Conservation (phyloP, 2,329 filamentous ascomycete genomes). For the Aplosporella prunicola region DNA sequence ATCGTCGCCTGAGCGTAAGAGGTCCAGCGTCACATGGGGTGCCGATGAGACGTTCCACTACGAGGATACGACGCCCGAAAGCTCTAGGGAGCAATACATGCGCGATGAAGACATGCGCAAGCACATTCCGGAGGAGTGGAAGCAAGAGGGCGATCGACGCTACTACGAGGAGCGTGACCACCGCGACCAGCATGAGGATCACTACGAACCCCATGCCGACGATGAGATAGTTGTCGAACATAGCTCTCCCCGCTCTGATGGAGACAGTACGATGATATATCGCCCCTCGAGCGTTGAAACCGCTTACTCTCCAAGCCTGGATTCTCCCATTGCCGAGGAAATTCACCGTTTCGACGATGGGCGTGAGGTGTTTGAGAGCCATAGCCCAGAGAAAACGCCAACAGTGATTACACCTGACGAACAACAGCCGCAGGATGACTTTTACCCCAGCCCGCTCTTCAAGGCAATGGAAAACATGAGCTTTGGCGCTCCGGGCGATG, state of each 20-base stretch:
- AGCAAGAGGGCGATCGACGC: not conserved
- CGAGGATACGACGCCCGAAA: constrained; percentile 37
- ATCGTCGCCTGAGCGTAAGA: constrained; percentile 17
- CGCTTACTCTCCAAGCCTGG: not conserved
- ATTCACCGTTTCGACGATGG: constrained; percentile 17
- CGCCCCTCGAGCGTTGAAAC: constrained; percentile 18
- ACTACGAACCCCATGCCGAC: constrained; percentile 15
- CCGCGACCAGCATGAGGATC: not conserved
- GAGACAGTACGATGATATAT: constrained; percentile 23
- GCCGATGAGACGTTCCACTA: constrained; percentile 39
- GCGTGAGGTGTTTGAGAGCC: constrained; percentile 12
- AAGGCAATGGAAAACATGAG: no score
- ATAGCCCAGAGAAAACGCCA: constrained; percentile 15
- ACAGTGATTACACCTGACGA: constrained; percentile 13
- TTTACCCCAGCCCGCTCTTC: constrained; percentile 32
- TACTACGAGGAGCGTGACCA: no score
- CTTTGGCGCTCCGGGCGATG: constrained; percentile 17
- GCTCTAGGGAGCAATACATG: constrained; percentile 29
- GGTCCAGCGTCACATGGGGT: constrained; percentile 38
- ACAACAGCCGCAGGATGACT: constrained; percentile 2
- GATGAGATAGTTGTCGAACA: constrained; percentile 33
- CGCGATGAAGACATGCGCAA: constrained; percentile 15
- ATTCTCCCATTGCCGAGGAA: constrained; percentile 13
- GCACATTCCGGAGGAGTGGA: constrained; percentile 6
- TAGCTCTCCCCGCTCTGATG: constrained; percentile 23